Base-by-base conservation (phyloP, 148 eudicot species). In the Cornus controversa region DNA sequence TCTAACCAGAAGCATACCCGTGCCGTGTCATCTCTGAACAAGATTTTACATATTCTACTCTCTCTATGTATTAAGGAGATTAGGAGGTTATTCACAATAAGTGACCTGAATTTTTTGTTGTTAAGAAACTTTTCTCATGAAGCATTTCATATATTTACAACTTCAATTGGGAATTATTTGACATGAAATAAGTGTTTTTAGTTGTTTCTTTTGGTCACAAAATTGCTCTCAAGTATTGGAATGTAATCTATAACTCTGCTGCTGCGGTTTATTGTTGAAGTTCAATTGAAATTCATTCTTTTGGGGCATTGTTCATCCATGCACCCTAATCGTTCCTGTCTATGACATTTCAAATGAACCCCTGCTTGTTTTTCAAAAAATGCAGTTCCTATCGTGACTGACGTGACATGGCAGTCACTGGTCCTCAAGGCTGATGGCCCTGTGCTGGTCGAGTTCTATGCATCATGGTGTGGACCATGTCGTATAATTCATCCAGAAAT, bases 361-460 rank as follows among this genome's bases (percentile, higher is more conserved):
- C 24, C 7, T 50, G 18, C 20, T 50, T 50, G 57, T 1, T 2
- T 50, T 13, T 50, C 18, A 6, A 71, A 71, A 71, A 72, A 50
- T 72, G 64, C 75, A 72, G 75, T 53, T 58, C 57, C 78, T 68
- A 8, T 57, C 7, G 74, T 80, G 8, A 63, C 53, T 34, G 75
- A 62, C 23, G 22, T 5, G 50, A 69, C 83, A 10, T 80, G 78
- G 82, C 7, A 80, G 1, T 24, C 68, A 22, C 67, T 75, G 6
- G 70, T 80, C 9, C 70, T 75, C 27, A 62, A 80, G 65, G 60
- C 70, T 34, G 79, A 75, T 37, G 37, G 66, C 2, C 79, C 79
- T 16, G 79, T 81, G 54, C 71, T 81, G 24, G 83, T 81, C 10
- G 83, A 81, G 53, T 81, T 81, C 27, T 75, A 29, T 65, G 79